Evolutionary conservation across 257 asterid genomes (phyloP), one percentile per base, ranked within the genome.

Genomic region (Salvia rosmarinus): DNA sequence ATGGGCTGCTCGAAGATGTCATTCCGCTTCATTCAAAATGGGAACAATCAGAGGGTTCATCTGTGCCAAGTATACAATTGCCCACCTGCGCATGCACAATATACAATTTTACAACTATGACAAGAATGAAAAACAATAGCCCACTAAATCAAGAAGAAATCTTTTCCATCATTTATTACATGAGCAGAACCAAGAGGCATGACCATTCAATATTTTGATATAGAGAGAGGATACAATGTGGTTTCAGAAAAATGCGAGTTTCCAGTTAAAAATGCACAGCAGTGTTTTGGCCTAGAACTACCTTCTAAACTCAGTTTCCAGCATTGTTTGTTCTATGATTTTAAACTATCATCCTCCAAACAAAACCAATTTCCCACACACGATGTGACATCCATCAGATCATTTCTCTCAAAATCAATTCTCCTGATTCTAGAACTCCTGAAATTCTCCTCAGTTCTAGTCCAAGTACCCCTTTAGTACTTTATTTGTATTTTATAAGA

Each of bases 11-110:
- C 19, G n/a, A 1, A 59, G 42, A 61, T 6, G 44, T 82, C 82
- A 88, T 55, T 87, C 97, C 11, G 83, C 19, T 74, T 87, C 97
- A 35, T 73, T 89, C 84, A 91, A 70, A 70, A 91, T 80, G 14
- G 97, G 97, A 64, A 91, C 97, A 34, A 91, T 89, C 17, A 91
- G 93, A 50, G 97, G 97, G 3, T 89, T 91, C 97, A 91, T 81
- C 85, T 91, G 97, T 57, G 97, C 86, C 75, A 91, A 68, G 84
- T 89, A 91, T 63, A 91, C 97, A 51, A 91, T 91, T 25, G 96
- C 96, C 96, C 97, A 91, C 97, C 95, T 91, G 42, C 64, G 66
- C 50, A 64, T 28, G 39, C 70, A 43, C 32, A 32, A 64, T 74
- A 73, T 14, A 42, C 67, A 44, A 71, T 6, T 51, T 71, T 64